Conservation (phyloP, 169 alveolate genomes). For the Babesia caballi region DNA sequence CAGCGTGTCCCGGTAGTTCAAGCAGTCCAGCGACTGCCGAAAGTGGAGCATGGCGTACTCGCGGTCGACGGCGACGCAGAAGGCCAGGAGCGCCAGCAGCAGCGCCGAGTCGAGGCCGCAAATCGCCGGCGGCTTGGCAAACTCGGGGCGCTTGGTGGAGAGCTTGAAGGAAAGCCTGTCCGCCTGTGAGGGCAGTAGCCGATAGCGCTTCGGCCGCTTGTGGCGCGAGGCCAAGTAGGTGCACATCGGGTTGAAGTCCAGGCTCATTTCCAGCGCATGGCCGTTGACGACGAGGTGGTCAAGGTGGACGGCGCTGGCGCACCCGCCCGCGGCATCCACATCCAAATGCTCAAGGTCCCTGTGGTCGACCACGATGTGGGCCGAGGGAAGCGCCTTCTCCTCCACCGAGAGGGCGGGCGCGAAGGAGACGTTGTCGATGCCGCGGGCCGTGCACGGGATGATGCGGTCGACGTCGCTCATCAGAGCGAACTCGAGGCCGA, state of each 20-base stretch:
- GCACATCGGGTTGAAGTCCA: constrained; percentile 4
- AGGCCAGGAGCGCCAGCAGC: constrained; percentile 2
- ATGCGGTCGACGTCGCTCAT: constrained; percentile 6
- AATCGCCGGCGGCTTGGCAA: background rate
- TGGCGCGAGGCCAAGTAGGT: background rate
- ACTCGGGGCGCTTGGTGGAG: background rate
- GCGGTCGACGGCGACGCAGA: constrained; percentile 30
- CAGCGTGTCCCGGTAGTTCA: constrained; percentile 53
- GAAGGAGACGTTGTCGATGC: background rate
- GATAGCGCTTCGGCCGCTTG: background rate
- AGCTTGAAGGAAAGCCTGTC: background rate
- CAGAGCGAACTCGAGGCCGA: background rate
- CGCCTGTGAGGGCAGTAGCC: background rate
- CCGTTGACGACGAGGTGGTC: background rate
- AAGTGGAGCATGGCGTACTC: constrained; percentile 35
- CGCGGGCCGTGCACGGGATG: background rate
- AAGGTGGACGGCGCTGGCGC: background rate
- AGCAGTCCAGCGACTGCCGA: constrained; percentile 48
- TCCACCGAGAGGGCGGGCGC: background rate
- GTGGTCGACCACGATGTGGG: background rate
- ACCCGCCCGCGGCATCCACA: background rate
- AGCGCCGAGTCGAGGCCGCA: background rate
- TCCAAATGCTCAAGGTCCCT: background rate
- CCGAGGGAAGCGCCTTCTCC: background rate
- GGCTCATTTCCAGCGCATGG: background rate